These are phyloP conservation scores for Sanghuangporus weigelae DNA, from an alignment of 1,284 basidiomycete species.

Conservation along the genomic window DNA sequence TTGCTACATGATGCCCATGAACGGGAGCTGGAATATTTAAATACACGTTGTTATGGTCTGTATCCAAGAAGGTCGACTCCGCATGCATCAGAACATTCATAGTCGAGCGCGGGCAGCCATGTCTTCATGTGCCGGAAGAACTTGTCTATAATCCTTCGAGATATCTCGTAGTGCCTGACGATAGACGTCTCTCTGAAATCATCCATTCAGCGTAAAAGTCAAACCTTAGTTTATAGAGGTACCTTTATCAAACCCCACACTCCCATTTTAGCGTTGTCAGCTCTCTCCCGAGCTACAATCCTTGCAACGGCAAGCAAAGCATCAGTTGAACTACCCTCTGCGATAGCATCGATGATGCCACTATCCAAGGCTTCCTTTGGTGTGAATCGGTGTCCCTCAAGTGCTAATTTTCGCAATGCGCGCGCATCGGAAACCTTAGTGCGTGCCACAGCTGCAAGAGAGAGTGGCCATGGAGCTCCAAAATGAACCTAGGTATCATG, in stretches of 20 bases:
- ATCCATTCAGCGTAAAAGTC: background rate
- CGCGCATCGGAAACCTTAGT: slow-evolving; percentile 59
- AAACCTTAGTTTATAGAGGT: slow-evolving; percentile 9
- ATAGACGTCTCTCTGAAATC: slow-evolving; percentile 9
- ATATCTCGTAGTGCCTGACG: slow-evolving; percentile 10
- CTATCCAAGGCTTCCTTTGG: slow-evolving; percentile 64
- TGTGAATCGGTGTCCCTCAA: slow-evolving; percentile 82
- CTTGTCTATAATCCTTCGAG: slow-evolving; percentile 10
- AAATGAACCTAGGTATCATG: slow-evolving; percentile 59
- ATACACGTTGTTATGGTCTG: background rate
- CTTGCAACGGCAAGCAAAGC: slow-evolving; percentile 46
- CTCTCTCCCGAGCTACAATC: slow-evolving; percentile 29
- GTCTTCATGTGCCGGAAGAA: slow-evolving; percentile 10
- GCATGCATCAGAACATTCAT: background rate
- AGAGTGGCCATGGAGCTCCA: slow-evolving; percentile 74
- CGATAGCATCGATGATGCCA: slow-evolving; percentile 73
- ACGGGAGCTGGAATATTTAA: background rate
- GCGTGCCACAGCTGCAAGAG: slow-evolving; percentile 62
- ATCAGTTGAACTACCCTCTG: slow-evolving; percentile 46
- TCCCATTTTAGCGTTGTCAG: slow-evolving; percentile 35
- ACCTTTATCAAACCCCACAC: slow-evolving; percentile 46
- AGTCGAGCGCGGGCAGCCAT: slow-evolving; percentile 6
- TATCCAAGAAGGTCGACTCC: background rate
- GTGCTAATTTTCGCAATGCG: slow-evolving; percentile 70
- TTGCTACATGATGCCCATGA: background rate